Evolutionary conservation across 768 basidiomycete species (phyloP).

Genomic region (Boletus edulis): DNA sequence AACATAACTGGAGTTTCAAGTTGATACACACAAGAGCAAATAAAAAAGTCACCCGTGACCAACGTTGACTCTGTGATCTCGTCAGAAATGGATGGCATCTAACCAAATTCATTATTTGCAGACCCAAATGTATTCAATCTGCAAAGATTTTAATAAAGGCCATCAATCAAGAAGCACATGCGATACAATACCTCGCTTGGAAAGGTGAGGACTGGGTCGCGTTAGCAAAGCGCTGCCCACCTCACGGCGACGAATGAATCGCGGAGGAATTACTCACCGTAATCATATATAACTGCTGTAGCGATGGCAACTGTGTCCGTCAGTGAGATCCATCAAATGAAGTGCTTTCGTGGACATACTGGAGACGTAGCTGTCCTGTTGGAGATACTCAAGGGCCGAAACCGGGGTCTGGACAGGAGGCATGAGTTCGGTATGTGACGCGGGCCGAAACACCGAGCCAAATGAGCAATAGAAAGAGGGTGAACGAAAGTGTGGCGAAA

Average conservation of each 20-base stretch:
- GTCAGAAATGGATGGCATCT: background rate
- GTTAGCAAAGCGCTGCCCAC: background rate
- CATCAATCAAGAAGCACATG: background rate
- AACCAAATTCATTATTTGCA: background rate
- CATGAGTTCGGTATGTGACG: too few species aligned
- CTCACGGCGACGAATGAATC: background rate
- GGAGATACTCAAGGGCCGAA: background rate
- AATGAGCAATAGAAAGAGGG: too few species aligned
- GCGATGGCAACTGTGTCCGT: background rate
- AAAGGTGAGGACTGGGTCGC: constrained; percentile 5
- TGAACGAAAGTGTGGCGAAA: too few species aligned
- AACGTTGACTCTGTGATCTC: background rate
- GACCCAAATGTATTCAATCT: constrained; percentile 18
- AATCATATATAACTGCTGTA: background rate
- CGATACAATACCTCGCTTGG: constrained; percentile 2
- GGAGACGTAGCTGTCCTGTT: background rate
- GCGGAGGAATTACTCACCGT: background rate
- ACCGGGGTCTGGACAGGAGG: too few species aligned
- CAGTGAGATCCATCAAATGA: background rate
- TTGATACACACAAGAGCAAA: constrained; percentile 9
- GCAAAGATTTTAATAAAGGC: background rate
- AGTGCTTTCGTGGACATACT: background rate
- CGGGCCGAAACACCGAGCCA: too few species aligned
- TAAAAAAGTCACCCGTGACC: constrained; percentile 10
- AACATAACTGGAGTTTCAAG: background rate